Conservation (phyloP, 768 basidiomycete genomes). For the Boletus fagicola region DNA sequence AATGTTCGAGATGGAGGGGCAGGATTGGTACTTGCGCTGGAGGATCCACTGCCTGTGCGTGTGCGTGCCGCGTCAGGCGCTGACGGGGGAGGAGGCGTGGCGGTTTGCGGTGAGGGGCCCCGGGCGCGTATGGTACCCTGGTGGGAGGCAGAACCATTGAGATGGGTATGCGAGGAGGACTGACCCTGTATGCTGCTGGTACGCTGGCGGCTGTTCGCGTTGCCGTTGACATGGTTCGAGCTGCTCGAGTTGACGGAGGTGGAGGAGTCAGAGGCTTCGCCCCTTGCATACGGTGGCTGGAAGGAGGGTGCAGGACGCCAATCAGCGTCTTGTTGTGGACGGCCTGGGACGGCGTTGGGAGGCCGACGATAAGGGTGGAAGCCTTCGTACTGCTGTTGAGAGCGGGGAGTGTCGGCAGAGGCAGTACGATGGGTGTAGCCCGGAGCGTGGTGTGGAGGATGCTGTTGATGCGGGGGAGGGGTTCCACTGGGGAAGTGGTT, state of each 20-base stretch:
- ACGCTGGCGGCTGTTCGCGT: slow-evolving; percentile 47
- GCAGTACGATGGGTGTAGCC: slow-evolving; percentile 39
- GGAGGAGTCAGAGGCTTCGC: slow-evolving; percentile 76
- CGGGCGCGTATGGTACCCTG: slow-evolving; percentile 38
- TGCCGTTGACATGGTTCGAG: slow-evolving; percentile 31
- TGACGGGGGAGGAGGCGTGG: slow-evolving; percentile 26
- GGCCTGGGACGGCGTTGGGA: slow-evolving; percentile 32
- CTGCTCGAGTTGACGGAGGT: slow-evolving; percentile 71
- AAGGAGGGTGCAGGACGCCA: slow-evolving; percentile 51
- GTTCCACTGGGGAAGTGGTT: slow-evolving; percentile 70
- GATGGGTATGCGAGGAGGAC: slow-evolving; percentile 46
- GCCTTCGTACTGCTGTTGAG: slow-evolving; percentile 43
- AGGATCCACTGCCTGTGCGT: slow-evolving; percentile 34
- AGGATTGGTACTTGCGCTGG: slow-evolving; percentile 15
- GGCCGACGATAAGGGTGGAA: slow-evolving; percentile 85
- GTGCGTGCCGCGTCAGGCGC: slow-evolving; percentile 25
- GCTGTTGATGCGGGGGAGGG: slow-evolving; percentile 58
- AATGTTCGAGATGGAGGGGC: slow-evolving; percentile 15
- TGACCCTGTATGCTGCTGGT: slow-evolving; percentile 77
- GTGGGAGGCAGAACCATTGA: slow-evolving; percentile 29
- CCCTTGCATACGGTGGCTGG: slow-evolving; percentile 76
- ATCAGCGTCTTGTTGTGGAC: slow-evolving; percentile 36
- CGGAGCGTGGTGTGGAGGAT: slow-evolving; percentile 31
- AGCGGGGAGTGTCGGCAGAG: slow-evolving; percentile 29
- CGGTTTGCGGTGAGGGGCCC: slow-evolving; percentile 32